Conservation (phyloP, 2,329 filamentous ascomycete species). For the Knoxdaviesia capensis region DNA sequence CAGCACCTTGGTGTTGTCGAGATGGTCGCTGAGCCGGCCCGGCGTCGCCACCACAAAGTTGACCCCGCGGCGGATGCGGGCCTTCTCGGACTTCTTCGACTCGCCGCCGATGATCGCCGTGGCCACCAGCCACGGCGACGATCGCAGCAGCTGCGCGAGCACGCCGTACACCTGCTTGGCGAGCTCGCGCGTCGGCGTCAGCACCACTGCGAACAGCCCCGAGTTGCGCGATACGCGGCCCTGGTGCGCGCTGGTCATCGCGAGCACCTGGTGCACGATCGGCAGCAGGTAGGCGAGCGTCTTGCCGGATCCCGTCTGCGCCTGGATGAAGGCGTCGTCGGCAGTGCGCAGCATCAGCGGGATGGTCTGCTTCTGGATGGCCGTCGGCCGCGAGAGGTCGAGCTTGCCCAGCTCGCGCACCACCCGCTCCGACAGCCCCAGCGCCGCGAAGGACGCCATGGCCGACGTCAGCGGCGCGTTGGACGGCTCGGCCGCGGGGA, state of each 20-base stretch:
- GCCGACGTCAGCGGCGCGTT: slow-evolving; percentile 80
- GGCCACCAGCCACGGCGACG: slow-evolving; percentile 82
- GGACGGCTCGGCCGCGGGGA: slow-evolving; percentile 48
- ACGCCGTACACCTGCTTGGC: slow-evolving; percentile 87
- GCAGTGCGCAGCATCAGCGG: slow-evolving; percentile 61
- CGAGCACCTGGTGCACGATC: slow-evolving; percentile 72
- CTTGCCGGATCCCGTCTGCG: slow-evolving; percentile 93
- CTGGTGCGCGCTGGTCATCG: slow-evolving; percentile 40
- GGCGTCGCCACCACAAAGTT: slow-evolving; percentile 94
- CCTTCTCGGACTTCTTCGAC: slow-evolving; percentile 67
- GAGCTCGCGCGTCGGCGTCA: slow-evolving; percentile 82
- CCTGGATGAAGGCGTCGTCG: slow-evolving; percentile 86
- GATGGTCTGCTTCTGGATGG: slow-evolving; percentile 82
- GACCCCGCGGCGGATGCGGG: slow-evolving; percentile 77
- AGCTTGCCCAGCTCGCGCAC: slow-evolving; percentile 77
- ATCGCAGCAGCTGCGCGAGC: slow-evolving; percentile 67
- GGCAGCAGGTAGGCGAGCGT: slow-evolving; percentile 90
- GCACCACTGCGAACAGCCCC: slow-evolving; percentile 80
- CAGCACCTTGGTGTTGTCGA: slow-evolving; percentile 78
- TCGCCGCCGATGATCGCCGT: slow-evolving; percentile 60
- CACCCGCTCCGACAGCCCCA: slow-evolving; percentile 64
- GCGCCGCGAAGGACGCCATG: slow-evolving; percentile 64
- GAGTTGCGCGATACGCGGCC: slow-evolving; percentile 57
- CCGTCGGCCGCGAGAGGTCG: slow-evolving; percentile 74
- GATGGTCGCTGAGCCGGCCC: slow-evolving; percentile 73